phyloP scores from a whole-genome alignment of 106 monocot genomes.

The Allium fistulosum region DNA sequence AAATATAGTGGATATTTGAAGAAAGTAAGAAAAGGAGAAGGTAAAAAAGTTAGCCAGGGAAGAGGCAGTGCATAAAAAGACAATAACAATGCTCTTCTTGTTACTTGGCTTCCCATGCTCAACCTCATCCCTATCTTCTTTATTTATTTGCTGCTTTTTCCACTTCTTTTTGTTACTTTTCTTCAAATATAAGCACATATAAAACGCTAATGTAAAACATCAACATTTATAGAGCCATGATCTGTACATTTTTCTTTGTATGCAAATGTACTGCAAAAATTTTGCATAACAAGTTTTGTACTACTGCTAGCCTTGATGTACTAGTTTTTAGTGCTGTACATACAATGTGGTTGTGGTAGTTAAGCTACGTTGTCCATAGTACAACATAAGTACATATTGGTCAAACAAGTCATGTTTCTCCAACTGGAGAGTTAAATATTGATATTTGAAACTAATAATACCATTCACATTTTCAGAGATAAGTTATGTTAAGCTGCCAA shows the following conservation, averaged over 20 bases:
- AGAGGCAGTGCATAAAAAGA: background rate
- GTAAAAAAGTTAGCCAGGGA: background rate
- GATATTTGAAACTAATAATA: no score
- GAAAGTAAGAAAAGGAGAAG: background rate
- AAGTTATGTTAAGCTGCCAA: no score
- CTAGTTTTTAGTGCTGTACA: background rate
- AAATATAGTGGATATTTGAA: background rate
- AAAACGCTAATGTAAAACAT: background rate
- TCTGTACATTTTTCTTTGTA: background rate
- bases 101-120: background rate
- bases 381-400: no score
- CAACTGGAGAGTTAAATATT: no score
- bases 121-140: background rate
- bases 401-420: no score
- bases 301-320: background rate
- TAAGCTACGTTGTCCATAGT: background rate
- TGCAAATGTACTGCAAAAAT: background rate
- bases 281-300: no score
- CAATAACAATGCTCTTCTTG: background rate
- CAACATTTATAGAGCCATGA: background rate
- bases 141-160: background rate
- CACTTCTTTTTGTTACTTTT: background rate
- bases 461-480: no score
- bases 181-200: background rate
- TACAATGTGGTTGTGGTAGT: background rate